These are phyloP conservation scores for Leishmania amazonensis DNA, from an alignment of 208 protist species.

Conservation along the genomic window DNA sequence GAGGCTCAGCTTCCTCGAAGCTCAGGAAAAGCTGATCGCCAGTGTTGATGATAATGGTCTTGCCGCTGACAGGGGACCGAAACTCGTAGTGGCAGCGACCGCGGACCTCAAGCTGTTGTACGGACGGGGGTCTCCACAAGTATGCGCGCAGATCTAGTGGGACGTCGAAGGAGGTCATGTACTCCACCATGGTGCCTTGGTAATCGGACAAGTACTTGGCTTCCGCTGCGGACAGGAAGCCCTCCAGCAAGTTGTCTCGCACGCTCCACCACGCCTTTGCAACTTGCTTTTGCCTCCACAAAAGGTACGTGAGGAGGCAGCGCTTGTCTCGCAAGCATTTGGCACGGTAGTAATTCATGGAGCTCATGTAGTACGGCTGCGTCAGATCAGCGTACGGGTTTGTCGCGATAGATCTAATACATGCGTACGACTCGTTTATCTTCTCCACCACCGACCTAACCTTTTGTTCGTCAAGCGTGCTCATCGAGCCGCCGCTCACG, in stretches of 20 bases:
- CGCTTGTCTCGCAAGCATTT: conserved; percentile 85
- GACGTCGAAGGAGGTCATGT: conserved; percentile 88
- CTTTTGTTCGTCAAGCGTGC: conserved; percentile 66
- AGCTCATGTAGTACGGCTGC: conserved; percentile 81
- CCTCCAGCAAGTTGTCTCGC: conserved; percentile 63
- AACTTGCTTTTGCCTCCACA: conserved; percentile 73
- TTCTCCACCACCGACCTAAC: conserved; percentile 67
- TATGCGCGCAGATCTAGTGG: conserved; percentile 82
- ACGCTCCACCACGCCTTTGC: conserved; percentile 78
- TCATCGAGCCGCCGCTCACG: conserved; percentile 60
- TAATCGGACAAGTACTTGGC: conserved; percentile 73
- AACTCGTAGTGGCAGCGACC: conserved; percentile 75
- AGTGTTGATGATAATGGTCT: conserved; percentile 72
- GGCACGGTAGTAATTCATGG: conserved; percentile 67
- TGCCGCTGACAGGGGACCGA: conserved; percentile 66
- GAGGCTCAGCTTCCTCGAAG: conserved; percentile 84
- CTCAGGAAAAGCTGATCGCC: conserved; percentile 75
- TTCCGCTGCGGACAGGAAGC: conserved; percentile 56
- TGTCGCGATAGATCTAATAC: conserved; percentile 47
- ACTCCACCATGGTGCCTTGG: conserved; percentile 82
- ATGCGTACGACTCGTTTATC: conserved; percentile 60
- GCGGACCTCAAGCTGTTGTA: conserved; percentile 78
- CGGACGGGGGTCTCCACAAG: conserved; percentile 76
- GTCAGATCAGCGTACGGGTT: conserved; percentile 77
- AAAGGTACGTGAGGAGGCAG: conserved; percentile 74